These are phyloP conservation scores for Glycine tomentella DNA, from an alignment of 306 rosid genomes.

Conservation along the genomic window DNA sequence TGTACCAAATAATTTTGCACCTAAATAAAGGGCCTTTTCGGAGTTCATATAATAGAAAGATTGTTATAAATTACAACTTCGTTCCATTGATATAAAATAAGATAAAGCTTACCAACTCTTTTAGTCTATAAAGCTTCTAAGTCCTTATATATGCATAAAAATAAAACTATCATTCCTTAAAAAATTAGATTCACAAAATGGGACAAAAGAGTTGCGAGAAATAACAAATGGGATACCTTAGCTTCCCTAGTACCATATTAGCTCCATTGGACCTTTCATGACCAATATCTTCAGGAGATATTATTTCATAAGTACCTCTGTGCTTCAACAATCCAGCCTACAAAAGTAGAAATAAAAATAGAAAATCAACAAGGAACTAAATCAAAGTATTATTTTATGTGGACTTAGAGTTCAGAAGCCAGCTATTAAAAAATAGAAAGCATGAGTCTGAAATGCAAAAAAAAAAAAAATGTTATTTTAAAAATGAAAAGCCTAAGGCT, in stretches of 20 bases:
- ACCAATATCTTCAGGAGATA: slow-evolving; percentile 88
- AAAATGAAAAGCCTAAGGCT: background rate
- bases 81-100: background rate
- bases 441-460: too few species aligned
- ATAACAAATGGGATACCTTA: slow-evolving; percentile 55
- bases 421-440: background rate
- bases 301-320: slow-evolving; percentile 85
- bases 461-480: too few species aligned
- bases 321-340: slow-evolving; percentile 97
- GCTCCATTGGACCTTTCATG: slow-evolving; percentile 65
- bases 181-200: background rate
- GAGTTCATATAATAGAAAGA: background rate
- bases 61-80: background rate
- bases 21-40: background rate
- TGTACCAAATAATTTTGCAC: too few species aligned
- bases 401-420: background rate
- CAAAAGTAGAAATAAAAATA: background rate
- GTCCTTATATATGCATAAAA: too few species aligned
- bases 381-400: background rate
- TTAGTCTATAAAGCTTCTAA: background rate
- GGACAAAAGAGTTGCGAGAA: background rate
- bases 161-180: too few species aligned
- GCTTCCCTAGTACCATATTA: slow-evolving; percentile 86
- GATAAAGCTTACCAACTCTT: background rate
- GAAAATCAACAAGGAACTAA: background rate